phyloP scores from a whole-genome alignment of 495 filamentous ascomycete species.

The Chaetomidium leptoderma region DNA sequence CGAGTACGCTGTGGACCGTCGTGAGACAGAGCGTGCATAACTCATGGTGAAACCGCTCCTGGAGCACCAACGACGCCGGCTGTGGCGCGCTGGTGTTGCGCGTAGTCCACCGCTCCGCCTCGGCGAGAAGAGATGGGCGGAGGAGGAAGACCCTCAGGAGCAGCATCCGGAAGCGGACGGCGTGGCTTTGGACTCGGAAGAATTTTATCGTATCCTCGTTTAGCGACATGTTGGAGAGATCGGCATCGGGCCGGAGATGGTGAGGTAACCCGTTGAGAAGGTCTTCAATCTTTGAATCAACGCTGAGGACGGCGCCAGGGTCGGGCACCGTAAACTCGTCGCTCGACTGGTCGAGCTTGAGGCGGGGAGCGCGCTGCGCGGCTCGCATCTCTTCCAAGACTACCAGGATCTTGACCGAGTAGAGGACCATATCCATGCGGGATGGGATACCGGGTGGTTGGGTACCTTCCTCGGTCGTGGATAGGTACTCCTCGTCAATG shows the following conservation, averaged over 20 bases:
- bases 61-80: conserved; percentile 1
- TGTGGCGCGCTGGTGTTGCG: not conserved
- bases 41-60: conserved; percentile 23
- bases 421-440: conserved; percentile 6
- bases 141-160: conserved; percentile 19
- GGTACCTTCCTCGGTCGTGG: conserved; percentile 11
- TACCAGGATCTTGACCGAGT: not conserved
- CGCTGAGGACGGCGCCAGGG: conserved; percentile 10
- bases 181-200: conserved; percentile 7
- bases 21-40: conserved; percentile 16
- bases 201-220: not conserved
- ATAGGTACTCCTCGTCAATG: conserved; percentile 35
- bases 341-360: not conserved
- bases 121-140: conserved; percentile 17
- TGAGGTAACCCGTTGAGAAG: conserved; percentile 5
- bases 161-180: conserved; percentile 5
- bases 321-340: conserved; percentile 11
- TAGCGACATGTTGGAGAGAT: not conserved
- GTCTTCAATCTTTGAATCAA: conserved; percentile 19
- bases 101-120: conserved; percentile 8
- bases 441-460: conserved; percentile 20
- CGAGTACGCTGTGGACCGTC: conserved; percentile 21
- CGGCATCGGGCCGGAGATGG: conserved; percentile 13
- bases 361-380: not conserved
- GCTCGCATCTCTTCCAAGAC: conserved; percentile 8